A percentile compares a stretch with the other conserved stretches of the same genome.
phyloP scores from a whole-genome alignment of 305 asterid species.

The Andrographis paniculata region DNA sequence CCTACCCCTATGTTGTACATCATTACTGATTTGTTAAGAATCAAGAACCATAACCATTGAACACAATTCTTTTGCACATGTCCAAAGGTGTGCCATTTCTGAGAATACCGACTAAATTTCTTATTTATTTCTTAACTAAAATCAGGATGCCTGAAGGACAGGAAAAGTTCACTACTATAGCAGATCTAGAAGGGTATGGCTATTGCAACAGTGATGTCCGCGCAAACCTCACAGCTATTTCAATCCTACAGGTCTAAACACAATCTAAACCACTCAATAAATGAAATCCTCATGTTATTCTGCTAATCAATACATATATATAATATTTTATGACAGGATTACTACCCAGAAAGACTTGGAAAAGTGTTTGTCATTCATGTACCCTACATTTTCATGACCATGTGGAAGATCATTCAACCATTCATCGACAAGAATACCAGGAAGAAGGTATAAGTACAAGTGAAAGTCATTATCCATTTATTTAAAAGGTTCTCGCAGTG shows the following conservation, averaged over 20 bases:
- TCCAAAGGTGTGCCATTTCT: no score
- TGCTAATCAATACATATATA: no score
- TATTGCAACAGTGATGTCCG: constrained; percentile 57
- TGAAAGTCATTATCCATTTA: no score
- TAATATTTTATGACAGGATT: constrained; percentile 41
- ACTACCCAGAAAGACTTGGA: constrained; percentile 82
- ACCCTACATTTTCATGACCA: constrained; percentile 37
- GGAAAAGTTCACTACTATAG: constrained; percentile 65
- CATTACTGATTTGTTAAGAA: no score
- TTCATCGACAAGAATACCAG: constrained; percentile 66
- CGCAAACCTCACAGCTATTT: constrained; percentile 54
- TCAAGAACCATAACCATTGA: no score
- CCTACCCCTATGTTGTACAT: no score
- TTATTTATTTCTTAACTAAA: constrained; percentile 3
- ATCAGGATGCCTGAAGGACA: constrained; percentile 53
- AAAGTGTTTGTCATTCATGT: constrained; percentile 32
- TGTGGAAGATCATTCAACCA: constrained; percentile 55
- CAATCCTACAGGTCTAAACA: constrained; percentile 52
- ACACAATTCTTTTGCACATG: no score
- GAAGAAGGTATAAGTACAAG: constrained; percentile 63
- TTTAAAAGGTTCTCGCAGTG: no score
- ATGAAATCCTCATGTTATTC: no score
- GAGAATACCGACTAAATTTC: no score
- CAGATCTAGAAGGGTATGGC: constrained; percentile 63
- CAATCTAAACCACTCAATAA: no score